These are phyloP conservation scores for Canavalia gladiata DNA, from an alignment of 306 rosid genomes.

Conservation along the genomic window DNA sequence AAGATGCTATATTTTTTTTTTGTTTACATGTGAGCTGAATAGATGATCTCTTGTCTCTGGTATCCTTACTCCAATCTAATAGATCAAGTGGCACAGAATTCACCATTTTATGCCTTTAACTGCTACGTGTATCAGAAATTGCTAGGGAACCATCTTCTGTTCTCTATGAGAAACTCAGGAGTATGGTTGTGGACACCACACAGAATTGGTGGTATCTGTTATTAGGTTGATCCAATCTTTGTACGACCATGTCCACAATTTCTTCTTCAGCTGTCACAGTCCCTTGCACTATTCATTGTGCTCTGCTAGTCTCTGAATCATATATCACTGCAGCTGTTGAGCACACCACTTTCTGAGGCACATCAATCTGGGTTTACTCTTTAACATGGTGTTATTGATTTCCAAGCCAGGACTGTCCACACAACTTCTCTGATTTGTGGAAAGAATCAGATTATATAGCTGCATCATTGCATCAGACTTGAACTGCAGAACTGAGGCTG, in stretches of 20 bases:
- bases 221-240: not conserved
- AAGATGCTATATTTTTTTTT: not conserved
- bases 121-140: not conserved
- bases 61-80: not conserved
- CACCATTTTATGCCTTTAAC: not conserved
- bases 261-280: not conserved
- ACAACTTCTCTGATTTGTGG: not conserved
- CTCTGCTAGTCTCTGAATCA: not conserved
- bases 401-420: not conserved
- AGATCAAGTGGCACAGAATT: too few species aligned
- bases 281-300: constrained; percentile 2
- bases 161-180: not conserved
- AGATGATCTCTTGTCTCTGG: not conserved
- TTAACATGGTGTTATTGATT: not conserved
- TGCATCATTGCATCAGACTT: not conserved
- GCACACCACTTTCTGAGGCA: not conserved
- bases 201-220: not conserved
- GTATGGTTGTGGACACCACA: not conserved
- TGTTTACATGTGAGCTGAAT: not conserved
- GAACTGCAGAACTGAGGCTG: not conserved
- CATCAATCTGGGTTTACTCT: not conserved
- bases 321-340: not conserved
- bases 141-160: not conserved
- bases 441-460: constrained; percentile 11
- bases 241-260: not conserved